Evolutionary conservation across 2,329 filamentous ascomycete species (phyloP).

Genomic region (Tolypocladium amazonense): DNA sequence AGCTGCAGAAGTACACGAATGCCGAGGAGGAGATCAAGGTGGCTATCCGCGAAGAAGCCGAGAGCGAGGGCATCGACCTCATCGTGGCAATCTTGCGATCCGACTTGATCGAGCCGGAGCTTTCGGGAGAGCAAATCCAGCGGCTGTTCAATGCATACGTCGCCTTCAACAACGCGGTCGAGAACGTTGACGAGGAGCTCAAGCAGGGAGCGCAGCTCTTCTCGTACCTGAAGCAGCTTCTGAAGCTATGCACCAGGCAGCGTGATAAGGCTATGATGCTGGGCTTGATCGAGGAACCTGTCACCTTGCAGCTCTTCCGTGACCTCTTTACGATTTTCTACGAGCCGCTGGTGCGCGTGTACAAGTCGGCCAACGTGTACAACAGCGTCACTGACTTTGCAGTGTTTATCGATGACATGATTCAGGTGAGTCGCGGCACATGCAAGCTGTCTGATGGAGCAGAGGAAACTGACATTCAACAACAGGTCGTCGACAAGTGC

Average conservation of each 20-base stretch:
- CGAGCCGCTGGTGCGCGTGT: slow-evolving; percentile 90
- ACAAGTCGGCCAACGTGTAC: slow-evolving; percentile 98
- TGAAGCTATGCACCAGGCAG: slow-evolving; percentile 85
- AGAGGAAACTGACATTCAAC: slow-evolving; percentile 5
- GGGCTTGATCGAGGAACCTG: slow-evolving; percentile 86
- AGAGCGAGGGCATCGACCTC: slow-evolving; percentile 65
- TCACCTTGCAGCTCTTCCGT: slow-evolving; percentile 91
- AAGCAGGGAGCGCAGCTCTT: slow-evolving; percentile 86
- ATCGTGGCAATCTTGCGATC: slow-evolving; percentile 78
- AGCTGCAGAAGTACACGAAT: slow-evolving; percentile 71
- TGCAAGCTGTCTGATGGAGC: neutral
- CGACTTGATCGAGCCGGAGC: slow-evolving; percentile 60
- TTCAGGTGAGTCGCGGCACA: slow-evolving; percentile 44
- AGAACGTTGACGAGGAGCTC: slow-evolving; percentile 81
- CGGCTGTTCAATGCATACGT: slow-evolving; percentile 90
- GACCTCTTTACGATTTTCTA: slow-evolving; percentile 99
- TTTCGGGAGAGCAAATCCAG: slow-evolving; percentile 66
- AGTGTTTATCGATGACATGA: slow-evolving; percentile 84
- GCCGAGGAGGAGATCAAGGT: slow-evolving; percentile 66
- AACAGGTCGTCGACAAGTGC: slow-evolving; percentile 53
- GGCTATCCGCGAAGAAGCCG: slow-evolving; percentile 62
- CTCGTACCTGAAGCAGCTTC: slow-evolving; percentile 84
- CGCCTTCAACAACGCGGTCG: slow-evolving; percentile 89
- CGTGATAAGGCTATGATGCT: slow-evolving; percentile 98
- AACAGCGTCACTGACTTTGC: slow-evolving; percentile 96